Evolutionary conservation across 2,329 filamentous ascomycete species (phyloP).

Genomic region (Aspergillus quadrilineatus): DNA sequence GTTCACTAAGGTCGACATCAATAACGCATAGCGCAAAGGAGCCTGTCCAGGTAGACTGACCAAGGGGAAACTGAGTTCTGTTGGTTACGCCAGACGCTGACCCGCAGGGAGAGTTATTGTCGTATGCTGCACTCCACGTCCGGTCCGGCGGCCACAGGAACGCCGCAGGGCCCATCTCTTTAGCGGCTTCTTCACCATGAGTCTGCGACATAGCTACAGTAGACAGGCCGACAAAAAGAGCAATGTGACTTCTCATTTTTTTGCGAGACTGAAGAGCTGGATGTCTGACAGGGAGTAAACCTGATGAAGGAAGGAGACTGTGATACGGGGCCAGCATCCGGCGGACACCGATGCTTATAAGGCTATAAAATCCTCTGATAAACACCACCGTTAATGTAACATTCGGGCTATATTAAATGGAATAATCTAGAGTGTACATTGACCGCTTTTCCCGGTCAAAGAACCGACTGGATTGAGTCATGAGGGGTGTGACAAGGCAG

Average conservation of each 20-base stretch:
- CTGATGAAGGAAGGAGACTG: background rate
- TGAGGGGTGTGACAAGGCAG: constrained; percentile 2
- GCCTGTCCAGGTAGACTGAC: constrained; percentile 32
- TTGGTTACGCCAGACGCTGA: constrained; percentile 50
- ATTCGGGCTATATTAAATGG: background rate
- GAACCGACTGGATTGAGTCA: constrained; percentile 2
- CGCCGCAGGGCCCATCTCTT: constrained; percentile 56
- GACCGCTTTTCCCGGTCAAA: background rate
- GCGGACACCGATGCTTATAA: constrained; percentile 3
- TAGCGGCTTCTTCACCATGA: constrained; percentile 18
- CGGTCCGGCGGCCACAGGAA: constrained; percentile 63
- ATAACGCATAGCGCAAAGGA: background rate
- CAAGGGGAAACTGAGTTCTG: constrained; percentile 57
- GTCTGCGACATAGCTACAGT: background rate
- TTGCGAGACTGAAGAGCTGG: background rate
- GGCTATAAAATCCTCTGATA: background rate
- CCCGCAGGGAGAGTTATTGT: constrained; percentile 60
- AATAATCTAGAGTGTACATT: background rate
- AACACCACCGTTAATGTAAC: background rate
- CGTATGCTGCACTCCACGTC: constrained; percentile 54
- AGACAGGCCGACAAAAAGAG: background rate
- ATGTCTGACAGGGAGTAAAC: background rate
- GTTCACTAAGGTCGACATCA: constrained; percentile 43
- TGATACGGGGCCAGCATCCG: background rate
- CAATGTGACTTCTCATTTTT: constrained; percentile 1